A percentile compares a stretch with the other conserved stretches of the same genome.
Evolutionary conservation across 148 eudicot species (phyloP).

Genomic region (Camellia japonica): DNA sequence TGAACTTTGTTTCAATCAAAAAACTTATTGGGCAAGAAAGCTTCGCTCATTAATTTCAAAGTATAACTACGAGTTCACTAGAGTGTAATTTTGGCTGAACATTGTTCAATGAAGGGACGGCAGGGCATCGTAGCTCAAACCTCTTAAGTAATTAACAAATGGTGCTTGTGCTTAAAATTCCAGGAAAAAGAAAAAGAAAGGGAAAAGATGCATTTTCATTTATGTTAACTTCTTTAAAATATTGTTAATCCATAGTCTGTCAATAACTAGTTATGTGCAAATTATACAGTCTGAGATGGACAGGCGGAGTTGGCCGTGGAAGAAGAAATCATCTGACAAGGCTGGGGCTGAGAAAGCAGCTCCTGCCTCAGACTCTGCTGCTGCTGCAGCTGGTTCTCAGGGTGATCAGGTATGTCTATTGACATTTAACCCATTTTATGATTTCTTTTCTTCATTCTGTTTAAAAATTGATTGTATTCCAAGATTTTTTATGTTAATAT

Average conservation of each 20-base stretch:
- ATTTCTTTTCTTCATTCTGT: neutral
- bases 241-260: neutral
- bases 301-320: conserved; percentile 96
- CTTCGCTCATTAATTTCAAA: neutral
- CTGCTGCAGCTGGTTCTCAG: conserved; percentile 46
- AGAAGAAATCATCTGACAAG: conserved; percentile 88
- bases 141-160: neutral
- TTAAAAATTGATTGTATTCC: neutral
- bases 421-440: neutral
- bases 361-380: conserved; percentile 53
- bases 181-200: neutral
- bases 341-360: conserved; percentile 60
- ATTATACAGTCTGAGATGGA: conserved; percentile 59
- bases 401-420: conserved; percentile 55
- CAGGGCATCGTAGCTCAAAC: neutral
- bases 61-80: neutral
- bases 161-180: neutral
- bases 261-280: neutral
- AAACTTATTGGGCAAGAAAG: neutral
- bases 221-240: neutral
- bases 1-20: neutral
- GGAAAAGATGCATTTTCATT: neutral
- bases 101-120: neutral
- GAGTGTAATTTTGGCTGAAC: neutral
- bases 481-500: too few relatives aligned